phyloP scores from a whole-genome alignment of 805 yeast genomes.

The Diddensiella santjacobensis region DNA sequence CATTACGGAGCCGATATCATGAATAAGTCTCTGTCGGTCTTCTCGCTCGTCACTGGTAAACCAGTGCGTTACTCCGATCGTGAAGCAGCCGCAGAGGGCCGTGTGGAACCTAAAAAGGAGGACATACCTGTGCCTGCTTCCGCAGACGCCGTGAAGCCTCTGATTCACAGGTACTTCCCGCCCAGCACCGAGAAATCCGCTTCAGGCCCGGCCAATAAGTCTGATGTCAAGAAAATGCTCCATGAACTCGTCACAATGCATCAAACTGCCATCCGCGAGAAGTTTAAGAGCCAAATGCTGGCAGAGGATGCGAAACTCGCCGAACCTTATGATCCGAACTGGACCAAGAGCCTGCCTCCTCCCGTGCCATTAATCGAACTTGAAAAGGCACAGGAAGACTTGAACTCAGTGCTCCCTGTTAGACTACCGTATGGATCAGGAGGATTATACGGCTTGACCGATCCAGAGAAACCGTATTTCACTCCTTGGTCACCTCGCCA shows the following conservation, averaged over 20 bases:
- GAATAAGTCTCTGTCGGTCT: slow-evolving; percentile 22
- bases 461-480: slow-evolving; percentile 76
- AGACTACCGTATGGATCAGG: slow-evolving; percentile 77
- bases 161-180: slow-evolving; percentile 16
- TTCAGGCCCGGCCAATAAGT: slow-evolving; percentile 19
- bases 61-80: slow-evolving; percentile 12
- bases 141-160: slow-evolving; percentile 6
- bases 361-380: slow-evolving; percentile 43
- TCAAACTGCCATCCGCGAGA: slow-evolving; percentile 20
- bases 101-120: not conserved
- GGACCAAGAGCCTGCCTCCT: slow-evolving; percentile 46
- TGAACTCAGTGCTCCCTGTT: slow-evolving; percentile 43
- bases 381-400: slow-evolving; percentile 52
- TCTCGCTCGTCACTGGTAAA: slow-evolving; percentile 24
- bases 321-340: slow-evolving; percentile 45
- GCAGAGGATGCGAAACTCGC: slow-evolving; percentile 21
- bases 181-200: slow-evolving; percentile 4
- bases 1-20: slow-evolving; percentile 14
- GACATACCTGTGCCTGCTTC: slow-evolving; percentile 3
- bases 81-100: slow-evolving; percentile 19
- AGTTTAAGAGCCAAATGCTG: slow-evolving; percentile 14
- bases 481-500: slow-evolving; percentile 97
- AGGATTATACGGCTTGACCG: slow-evolving; percentile 71
- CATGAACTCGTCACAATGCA: slow-evolving; percentile 30
- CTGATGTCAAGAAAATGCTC: slow-evolving; percentile 31